Evolutionary conservation across 176 grass and related monocot species (phyloP).

Genomic region (Otatea glauca): DNA sequence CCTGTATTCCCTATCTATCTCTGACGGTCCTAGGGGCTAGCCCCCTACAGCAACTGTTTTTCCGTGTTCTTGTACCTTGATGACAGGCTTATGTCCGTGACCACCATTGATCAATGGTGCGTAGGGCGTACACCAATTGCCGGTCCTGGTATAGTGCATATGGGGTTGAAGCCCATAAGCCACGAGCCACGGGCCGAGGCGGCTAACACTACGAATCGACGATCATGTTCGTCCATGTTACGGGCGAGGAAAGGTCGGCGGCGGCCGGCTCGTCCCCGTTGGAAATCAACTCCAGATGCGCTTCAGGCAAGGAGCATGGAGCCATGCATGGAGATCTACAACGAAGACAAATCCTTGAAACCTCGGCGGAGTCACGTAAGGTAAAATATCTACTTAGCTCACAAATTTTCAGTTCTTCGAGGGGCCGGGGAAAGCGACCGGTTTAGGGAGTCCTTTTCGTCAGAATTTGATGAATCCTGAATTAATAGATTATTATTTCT

Average conservation of each 20-base stretch:
- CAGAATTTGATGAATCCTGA: background rate
- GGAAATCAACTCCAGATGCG: background rate
- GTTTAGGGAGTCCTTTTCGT: background rate
- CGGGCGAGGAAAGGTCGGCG: no score
- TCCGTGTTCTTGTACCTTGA: no score
- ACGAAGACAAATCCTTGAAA: background rate
- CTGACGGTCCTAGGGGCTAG: no score
- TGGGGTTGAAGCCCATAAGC: no score
- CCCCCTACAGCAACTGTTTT: no score
- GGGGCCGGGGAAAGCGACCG: background rate
- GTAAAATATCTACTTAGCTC: background rate
- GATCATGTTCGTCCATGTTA: background rate
- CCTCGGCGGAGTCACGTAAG: background rate
- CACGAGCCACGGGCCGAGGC: no score
- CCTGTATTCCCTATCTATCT: no score
- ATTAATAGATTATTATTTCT: background rate
- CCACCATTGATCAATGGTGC: no score
- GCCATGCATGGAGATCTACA: background rate
- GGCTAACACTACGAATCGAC: no score
- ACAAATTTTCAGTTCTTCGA: background rate
- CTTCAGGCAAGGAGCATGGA: background rate
- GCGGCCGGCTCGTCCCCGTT: background rate
- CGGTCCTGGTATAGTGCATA: no score
- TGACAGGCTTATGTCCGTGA: background rate
- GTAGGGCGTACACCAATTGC: no score